Evolutionary conservation across 2,329 filamentous ascomycete genomes (phyloP), one percentile per base, ranked within the genome.

Genomic region (Helicocarpus griseus): DNA sequence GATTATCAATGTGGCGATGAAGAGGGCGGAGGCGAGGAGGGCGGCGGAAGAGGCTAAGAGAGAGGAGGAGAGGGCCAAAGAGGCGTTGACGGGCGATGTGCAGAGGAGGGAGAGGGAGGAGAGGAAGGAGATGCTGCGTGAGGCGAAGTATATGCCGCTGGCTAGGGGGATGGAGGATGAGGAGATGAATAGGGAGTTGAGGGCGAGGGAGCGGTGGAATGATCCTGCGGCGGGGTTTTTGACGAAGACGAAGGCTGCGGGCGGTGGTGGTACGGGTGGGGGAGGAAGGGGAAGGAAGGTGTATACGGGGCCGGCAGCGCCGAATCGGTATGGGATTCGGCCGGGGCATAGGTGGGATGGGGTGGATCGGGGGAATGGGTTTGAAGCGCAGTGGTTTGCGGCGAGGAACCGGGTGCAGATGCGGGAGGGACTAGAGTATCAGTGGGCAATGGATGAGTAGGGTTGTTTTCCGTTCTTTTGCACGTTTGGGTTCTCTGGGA

Each of bases 291-390:
- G 65, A 39, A 81, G 78, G 57, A 87, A 85, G 3, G 66, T 86
- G 4, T 98, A 97, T 66, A 73, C 82, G 54, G 93, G 91, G 0
- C 78, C 84, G 0, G 87, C 86, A 51, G 79, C 87, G 62, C 93
- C 93, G 41, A 98, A 98, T 75, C 79, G 93, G 19, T 97, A 97
- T 71, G 88, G 87, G 1, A 97, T 98, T 55, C 78, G 85, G 54
- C 93, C 93, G 0, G 94, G 93, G 0, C 89, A 95, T 72, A 77
- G 88, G 57, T 98, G 93, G 93, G 93, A 98, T 74, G 93, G 94
- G 5, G 93, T 98, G 17, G 93, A 98, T 74, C 78, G 93, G 58
- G 78, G 88, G 19, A 98, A 89, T 70, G 91, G 91, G 0, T 97
- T 96, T 65, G 93, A 98, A 73, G 86, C 81, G 56, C 85, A 96